These are phyloP conservation scores for Candida anglica DNA, from an alignment of 805 yeast species.

Conservation along the genomic window DNA sequence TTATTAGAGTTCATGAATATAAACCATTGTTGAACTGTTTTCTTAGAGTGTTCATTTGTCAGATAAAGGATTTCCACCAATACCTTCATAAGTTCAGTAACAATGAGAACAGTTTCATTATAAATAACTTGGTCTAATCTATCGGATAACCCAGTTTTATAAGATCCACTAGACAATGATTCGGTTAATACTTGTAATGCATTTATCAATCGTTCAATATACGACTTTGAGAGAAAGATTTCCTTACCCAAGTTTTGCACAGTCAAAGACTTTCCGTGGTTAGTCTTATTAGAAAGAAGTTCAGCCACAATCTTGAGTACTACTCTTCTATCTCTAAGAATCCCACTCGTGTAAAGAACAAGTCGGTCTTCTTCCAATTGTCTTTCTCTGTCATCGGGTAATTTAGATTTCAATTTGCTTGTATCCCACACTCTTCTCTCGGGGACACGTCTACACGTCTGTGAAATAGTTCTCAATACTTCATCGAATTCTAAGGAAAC, in stretches of 20 bases:
- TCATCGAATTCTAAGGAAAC: slow-evolving; percentile 42
- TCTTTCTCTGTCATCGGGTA: slow-evolving; percentile 34
- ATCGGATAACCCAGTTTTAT: slow-evolving; percentile 10
- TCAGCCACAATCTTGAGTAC: slow-evolving; percentile 40
- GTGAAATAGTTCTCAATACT: slow-evolving; percentile 44
- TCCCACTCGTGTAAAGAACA: slow-evolving; percentile 30
- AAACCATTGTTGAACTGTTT: slow-evolving; percentile 53
- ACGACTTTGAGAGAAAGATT: slow-evolving; percentile 29
- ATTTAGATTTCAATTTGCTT: slow-evolving; percentile 22
- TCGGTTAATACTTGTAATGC: slow-evolving; percentile 10
- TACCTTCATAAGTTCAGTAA: slow-evolving; percentile 32
- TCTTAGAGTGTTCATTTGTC: slow-evolving; percentile 28
- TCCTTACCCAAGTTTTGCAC: slow-evolving; percentile 37
- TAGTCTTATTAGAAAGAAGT: slow-evolving; percentile 43
- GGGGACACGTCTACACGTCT: slow-evolving; percentile 34
- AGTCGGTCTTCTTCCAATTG: slow-evolving; percentile 24
- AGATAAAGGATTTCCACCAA: slow-evolving; percentile 33
- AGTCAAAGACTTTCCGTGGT: slow-evolving; percentile 21
- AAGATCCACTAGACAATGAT: slow-evolving; percentile 4
- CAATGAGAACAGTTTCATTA: slow-evolving; percentile 29
- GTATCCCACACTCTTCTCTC: slow-evolving; percentile 19
- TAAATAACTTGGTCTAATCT: slow-evolving; percentile 17
- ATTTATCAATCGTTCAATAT: slow-evolving; percentile 16
- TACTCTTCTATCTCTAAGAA: slow-evolving; percentile 49
- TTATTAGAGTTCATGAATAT: slow-evolving; percentile 36